Evolutionary conservation across 139 green algal species (phyloP).

Genomic region (Mychonastes homosphaera): DNA sequence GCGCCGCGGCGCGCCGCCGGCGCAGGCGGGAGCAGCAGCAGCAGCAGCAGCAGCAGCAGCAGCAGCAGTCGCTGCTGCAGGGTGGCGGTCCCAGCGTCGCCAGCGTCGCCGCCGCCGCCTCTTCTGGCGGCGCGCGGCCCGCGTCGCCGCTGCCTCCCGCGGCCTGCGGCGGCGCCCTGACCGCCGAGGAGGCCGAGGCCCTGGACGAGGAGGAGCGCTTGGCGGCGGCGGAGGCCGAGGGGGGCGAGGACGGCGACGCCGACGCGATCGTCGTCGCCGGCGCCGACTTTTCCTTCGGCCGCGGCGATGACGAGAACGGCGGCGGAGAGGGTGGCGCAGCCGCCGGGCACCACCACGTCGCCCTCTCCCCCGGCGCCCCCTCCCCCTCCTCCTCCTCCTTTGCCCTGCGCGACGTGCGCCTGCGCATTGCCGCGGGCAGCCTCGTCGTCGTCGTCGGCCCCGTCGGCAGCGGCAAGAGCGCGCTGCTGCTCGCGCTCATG

Average conservation of each 20-base stretch:
- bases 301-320: neutral
- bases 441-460: conserved; percentile 45
- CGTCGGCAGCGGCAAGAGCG: conserved; percentile 38
- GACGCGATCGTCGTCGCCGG: neutral
- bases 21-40: neutral
- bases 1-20: neutral
- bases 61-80: too few relatives aligned
- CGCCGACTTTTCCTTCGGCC: conserved; percentile 6
- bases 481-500: conserved; percentile 43
- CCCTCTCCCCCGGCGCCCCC: conserved; percentile 26
- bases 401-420: conserved; percentile 13
- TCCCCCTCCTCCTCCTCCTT: conserved; percentile 3
- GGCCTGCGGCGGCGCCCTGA: too few relatives aligned
- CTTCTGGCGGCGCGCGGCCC: too few relatives aligned
- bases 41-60: conserved; percentile 1
- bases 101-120: too few relatives aligned
- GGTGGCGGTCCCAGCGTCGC: too few relatives aligned
- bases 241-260: neutral
- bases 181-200: too few relatives aligned
- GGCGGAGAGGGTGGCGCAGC: neutral
- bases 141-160: too few relatives aligned
- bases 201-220: too few relatives aligned
- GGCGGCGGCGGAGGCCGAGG: neutral
- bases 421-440: conserved; percentile 26
- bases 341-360: neutral